phyloP scores from a whole-genome alignment of 1,139 yeast species.

The Yamadazyma pseudoaaseri region DNA sequence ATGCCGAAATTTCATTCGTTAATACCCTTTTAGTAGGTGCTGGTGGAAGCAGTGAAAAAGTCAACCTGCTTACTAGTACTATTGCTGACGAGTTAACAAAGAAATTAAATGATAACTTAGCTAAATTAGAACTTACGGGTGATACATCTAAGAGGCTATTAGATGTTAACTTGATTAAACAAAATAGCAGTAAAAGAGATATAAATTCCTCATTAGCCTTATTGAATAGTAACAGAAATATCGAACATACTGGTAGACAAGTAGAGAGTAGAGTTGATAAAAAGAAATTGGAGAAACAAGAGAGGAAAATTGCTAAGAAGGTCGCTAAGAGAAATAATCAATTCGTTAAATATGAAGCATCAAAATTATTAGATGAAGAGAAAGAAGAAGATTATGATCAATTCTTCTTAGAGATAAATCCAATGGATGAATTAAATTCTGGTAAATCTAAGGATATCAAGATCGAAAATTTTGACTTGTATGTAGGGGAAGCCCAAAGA shows the following conservation, averaged over 20 bases:
- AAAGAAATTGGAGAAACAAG: conserved; percentile 96
- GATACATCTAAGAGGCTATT: conserved; percentile 80
- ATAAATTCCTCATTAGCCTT: conserved; percentile 69
- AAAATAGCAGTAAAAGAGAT: conserved; percentile 66
- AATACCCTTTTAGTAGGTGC: conserved; percentile 68
- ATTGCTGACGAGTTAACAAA: conserved; percentile 50
- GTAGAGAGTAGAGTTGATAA: conserved; percentile 94
- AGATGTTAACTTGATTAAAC: conserved; percentile 61
- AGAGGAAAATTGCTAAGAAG: conserved; percentile 93
- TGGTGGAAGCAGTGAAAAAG: conserved; percentile 67
- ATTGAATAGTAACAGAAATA: conserved; percentile 74
- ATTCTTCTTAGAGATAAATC: conserved; percentile 91
- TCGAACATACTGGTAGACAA: conserved; percentile 88
- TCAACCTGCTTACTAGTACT: conserved; percentile 45
- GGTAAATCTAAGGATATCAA: conserved; percentile 96
- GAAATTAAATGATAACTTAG: conserved; percentile 66
- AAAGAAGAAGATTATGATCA: conserved; percentile 82
- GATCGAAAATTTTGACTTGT: conserved; percentile 86
- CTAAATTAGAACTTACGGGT: conserved; percentile 66
- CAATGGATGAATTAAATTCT: conserved; percentile 87
- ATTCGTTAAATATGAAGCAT: conserved; percentile 89
- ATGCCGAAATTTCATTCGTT: conserved; percentile 65
- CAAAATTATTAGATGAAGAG: conserved; percentile 69
- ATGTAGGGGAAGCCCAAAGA: conserved; percentile 94
- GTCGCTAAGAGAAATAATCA: conserved; percentile 90